Conservation (phyloP, 345 rosid species). For the Corymbia maculata region DNA sequence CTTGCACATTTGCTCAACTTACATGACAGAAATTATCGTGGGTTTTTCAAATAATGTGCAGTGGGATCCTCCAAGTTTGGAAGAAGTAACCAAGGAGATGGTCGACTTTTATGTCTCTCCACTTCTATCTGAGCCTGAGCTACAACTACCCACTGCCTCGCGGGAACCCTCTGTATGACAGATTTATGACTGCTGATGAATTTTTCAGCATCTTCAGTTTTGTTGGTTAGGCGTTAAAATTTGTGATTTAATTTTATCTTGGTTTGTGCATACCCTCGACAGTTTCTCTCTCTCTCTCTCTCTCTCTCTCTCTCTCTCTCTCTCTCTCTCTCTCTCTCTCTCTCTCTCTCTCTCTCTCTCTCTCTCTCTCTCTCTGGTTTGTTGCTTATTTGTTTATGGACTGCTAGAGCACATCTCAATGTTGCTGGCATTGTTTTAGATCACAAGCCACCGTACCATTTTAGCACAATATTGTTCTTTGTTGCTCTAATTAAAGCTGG, state of each 20-base stretch:
- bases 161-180: too few species aligned
- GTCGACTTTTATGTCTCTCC: not conserved
- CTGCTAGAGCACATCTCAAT: not conserved
- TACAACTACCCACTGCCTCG: too few species aligned
- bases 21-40: not conserved
- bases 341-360: not conserved
- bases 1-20: not conserved
- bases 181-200: too few species aligned
- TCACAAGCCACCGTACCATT: not conserved
- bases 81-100: not conserved
- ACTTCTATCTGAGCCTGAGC: not conserved
- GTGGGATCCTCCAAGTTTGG: not conserved
- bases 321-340: not conserved
- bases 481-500: not conserved
- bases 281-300: not conserved
- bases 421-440: not conserved
- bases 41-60: not conserved
- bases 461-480: not conserved
- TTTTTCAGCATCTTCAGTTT: too few species aligned
- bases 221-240: too few species aligned
- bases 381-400: not conserved
- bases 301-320: not conserved
- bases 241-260: too few species aligned
- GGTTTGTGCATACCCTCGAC: too few species aligned
- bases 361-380: not conserved